A percentile compares a stretch with the other conserved stretches of the same genome.
Conservation (phyloP, 805 yeast genomes). For the Lipomyces lipofer region DNA sequence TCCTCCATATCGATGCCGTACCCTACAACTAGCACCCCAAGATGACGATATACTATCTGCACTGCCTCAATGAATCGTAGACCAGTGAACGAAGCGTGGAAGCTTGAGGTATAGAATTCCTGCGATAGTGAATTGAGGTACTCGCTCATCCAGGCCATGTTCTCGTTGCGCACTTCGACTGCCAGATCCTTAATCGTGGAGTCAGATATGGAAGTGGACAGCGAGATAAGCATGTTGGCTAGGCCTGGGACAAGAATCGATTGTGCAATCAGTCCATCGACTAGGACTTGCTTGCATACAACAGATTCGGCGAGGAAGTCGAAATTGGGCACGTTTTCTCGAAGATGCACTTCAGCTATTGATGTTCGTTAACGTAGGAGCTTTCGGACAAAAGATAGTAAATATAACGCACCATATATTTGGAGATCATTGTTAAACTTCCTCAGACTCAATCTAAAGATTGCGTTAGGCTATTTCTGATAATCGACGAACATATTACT, state of each 20-base stretch:
- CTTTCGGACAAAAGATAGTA: background rate
- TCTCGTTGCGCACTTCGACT: background rate
- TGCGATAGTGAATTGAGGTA: slow-evolving; percentile 7
- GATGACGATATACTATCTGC: slow-evolving; percentile 1
- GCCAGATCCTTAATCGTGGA: slow-evolving; percentile 8
- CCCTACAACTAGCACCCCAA: slow-evolving; percentile 17
- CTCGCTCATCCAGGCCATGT: slow-evolving; percentile 17
- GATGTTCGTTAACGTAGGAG: background rate
- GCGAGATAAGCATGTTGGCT: slow-evolving; percentile 12
- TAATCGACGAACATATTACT: background rate
- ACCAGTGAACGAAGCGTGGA: slow-evolving; percentile 9
- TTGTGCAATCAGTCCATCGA: slow-evolving; percentile 19
- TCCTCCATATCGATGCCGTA: slow-evolving; percentile 8
- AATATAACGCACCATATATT: slow-evolving; percentile 10
- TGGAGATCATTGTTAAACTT: slow-evolving; percentile 10
- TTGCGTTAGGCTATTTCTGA: background rate
- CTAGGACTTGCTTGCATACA: slow-evolving; percentile 19
- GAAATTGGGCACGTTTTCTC: slow-evolving; percentile 18
- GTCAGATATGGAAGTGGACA: slow-evolving; percentile 15
- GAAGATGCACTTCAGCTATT: slow-evolving; percentile 17
- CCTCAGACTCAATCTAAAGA: slow-evolving; percentile 13
- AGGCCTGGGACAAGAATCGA: slow-evolving; percentile 20
- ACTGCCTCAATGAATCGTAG: slow-evolving; percentile 18
- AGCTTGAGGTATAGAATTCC: slow-evolving; percentile 15
- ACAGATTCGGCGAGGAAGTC: slow-evolving; percentile 19